Evolutionary conservation across 768 basidiomycete genomes (phyloP).

Genomic region (Suillus bovinus): DNA sequence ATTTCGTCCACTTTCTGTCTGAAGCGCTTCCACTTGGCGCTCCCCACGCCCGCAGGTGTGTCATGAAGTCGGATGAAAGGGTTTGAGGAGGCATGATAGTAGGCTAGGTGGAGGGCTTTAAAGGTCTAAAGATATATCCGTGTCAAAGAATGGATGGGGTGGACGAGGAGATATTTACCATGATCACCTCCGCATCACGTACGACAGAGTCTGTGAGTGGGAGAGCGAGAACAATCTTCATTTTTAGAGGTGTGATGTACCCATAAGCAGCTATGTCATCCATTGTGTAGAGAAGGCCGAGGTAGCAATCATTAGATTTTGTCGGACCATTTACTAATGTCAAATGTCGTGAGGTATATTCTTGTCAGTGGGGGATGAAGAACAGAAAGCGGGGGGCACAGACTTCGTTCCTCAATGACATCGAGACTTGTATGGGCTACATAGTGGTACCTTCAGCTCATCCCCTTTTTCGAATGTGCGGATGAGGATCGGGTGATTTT

Average conservation of each 20-base stretch:
- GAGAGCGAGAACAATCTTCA: conserved; percentile 83
- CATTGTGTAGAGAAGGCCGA: conserved; percentile 86
- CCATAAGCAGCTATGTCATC: conserved; percentile 94
- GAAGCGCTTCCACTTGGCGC: conserved; percentile 69
- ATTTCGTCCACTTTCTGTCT: conserved; percentile 75
- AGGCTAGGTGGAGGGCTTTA: conserved; percentile 87
- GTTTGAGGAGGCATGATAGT: conserved; percentile 80
- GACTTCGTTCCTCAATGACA: conserved; percentile 90
- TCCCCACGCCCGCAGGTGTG: conserved; percentile 57
- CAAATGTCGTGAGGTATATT: background rate
- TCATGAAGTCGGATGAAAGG: conserved; percentile 77
- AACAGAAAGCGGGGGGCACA: conserved; percentile 28
- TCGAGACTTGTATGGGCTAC: conserved; percentile 90
- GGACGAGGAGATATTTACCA: conserved; percentile 44
- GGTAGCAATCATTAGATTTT: conserved; percentile 76
- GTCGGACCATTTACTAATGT: conserved; percentile 38
- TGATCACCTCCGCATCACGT: conserved; percentile 74
- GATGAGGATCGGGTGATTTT: conserved; percentile 77
- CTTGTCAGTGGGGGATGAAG: background rate
- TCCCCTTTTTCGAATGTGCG: conserved; percentile 65
- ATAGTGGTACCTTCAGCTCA: conserved; percentile 84
- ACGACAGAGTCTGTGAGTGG: conserved; percentile 81
- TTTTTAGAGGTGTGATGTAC: conserved; percentile 83
- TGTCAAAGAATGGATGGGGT: background rate
- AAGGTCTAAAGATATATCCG: conserved; percentile 57